Evolutionary conservation across 352 stramenopile genomes (phyloP), one percentile per base, ranked within the genome.

Genomic region (Phytophthora sp.): DNA sequence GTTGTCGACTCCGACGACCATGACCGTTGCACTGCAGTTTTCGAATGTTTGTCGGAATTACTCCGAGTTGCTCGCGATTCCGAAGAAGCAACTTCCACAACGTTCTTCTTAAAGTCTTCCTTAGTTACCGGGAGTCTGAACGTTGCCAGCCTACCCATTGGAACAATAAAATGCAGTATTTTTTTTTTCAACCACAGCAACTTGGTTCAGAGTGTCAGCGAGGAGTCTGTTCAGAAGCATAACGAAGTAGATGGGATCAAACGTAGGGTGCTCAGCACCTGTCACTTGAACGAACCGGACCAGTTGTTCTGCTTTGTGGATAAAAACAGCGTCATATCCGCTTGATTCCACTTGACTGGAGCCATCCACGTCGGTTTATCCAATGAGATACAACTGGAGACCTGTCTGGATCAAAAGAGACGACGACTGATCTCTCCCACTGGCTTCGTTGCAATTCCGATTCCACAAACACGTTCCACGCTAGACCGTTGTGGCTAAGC

Each of bases 321-420:
- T 11, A 11, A 23, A 44, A 50, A 50, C 23, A 29, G 42, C 42
- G 18, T 33, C 42, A 21, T 50, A 50, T n/a, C 23, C 42, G 7
- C 7, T 23, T 29, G n/a, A n/a, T n/a, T n/a, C n/a, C 38, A 44
- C 49, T 29, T 47, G 7, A 29, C 39, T 57, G 50, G 50, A 3
- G 33, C 50, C 50, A 57, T 47, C 50, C 50, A 57, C 8, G 13
- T 57, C n/a, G 33, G 50, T 23, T 18, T 15, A n/a, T 39, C 33
- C 18, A 57, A 16, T 5, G 21, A 47, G 26, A 46, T 30, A 27
- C 50, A 16, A 57, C 36, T n/a, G 3, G 15, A 18, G 4, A 35
- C 50, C 36, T 47, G 12, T 44, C 36, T 4, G 33, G 33, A 47
- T 57, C 15, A 21, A 50, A 59, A 9, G 50, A 49, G 23, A 38